Evolutionary conservation across 2,329 filamentous ascomycete species (phyloP), one percentile per base, ranked within the genome.

Genomic region (Ophiostoma quercus): DNA sequence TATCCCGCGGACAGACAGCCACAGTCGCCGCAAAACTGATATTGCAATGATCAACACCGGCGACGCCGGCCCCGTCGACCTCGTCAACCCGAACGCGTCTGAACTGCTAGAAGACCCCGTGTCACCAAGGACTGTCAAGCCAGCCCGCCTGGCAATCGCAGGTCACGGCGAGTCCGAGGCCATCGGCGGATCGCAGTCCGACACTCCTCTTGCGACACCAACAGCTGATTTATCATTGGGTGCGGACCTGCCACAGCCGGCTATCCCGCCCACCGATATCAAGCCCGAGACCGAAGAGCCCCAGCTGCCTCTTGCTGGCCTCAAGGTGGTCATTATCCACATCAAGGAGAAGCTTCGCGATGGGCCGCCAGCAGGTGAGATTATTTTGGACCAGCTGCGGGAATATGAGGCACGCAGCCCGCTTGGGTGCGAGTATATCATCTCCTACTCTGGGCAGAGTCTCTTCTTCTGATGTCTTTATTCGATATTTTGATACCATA

Each of bases 321-420:
- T 98, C 37, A 90, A 88, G 73, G 83, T 99, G 1, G 88, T 97
- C 67, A 87, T 98, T 69, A 98, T 98, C 51, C 95, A 99, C 77
- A 87, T 98, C 76, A 99, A 99, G 78, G 94, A 98, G 73, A 90
- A 86, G 29, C 81, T 97, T 69, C 82, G 84, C 9, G 93, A 97
- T 76, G 92, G 88, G 0, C 86, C 87, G 34, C 78, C 81, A 66
- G 87, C 85, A 1, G 85, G 82, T 47, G 87, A 92, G 3, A 84
- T 80, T 1, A 96, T 98, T 47, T 75, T 95, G 29, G 76, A 82
- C 71, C 87, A 97, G 77, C 79, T 98, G 67, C 77, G 80, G 22
- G 86, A 87, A 34, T 83, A 92, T 71, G 92, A 94, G 71, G 79
- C 82, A 68, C 85, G 87, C 14, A 84, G 81, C 9, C 84, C 85